Evolutionary conservation across 768 basidiomycete species (phyloP), one percentile per base, ranked within the genome.

Genomic region (Sporobolomyces roseus): DNA sequence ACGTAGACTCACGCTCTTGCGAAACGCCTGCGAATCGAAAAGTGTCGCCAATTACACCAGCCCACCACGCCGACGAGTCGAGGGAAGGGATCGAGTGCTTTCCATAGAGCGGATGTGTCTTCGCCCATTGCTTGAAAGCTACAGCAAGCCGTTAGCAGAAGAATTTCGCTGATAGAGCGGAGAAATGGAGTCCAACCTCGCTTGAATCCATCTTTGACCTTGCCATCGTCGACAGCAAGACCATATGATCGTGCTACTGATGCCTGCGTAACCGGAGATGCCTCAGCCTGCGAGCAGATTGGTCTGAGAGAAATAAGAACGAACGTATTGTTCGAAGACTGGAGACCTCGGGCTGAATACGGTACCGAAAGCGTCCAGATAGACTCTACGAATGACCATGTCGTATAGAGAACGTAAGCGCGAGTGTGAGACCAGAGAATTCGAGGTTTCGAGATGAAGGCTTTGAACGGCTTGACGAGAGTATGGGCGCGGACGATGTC

Each of bases 291-390:
- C 27, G 27, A 14, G 25, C 9, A 36, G 49, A 48, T 3, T 17
- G n/a, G 23, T 8, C n/a, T n/a, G n/a, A 6, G 32, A 32, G 23
- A 5, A 12, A 53, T 27, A 2, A 12, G 0, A 27, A 30, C 71
- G 38, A 53, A 72, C 71, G 41, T 72, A 72, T 50, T 72, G 71
- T 2, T 8, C 16, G 21, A 51, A 35, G 8, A 72, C 66, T 0
- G 71, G 71, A 21, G 30, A 21, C 23, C 59, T 38, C 10, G 71
- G 71, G 1, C 49, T 52, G 50, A 72, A 68, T 38, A 72, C 45
- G 8, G 71, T 72, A 3, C 71, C 71, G 50, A 68, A 72, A 7
- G 71, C 71, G 23, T 72, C 71, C n/a, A 72, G 61, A 3, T 62
- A 21, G 12, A 72, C 61, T 16, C 66, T 63, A 0, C 70, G 70